Base-by-base conservation (phyloP, 169 alveolate species). In the Plasmodium berghei region DNA sequence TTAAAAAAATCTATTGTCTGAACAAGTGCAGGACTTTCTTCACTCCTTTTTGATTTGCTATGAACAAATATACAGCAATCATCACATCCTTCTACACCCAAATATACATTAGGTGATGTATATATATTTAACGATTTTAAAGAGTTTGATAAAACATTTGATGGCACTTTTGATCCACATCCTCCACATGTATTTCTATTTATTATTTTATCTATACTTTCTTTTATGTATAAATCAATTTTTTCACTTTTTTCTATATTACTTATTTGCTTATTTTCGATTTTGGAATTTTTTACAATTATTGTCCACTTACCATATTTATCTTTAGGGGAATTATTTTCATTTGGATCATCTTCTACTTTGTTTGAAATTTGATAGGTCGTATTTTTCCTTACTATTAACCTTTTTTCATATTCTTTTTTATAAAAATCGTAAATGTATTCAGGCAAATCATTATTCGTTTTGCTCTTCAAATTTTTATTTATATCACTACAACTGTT, bases 111-210 rank as follows among this genome's bases (percentile, higher is more conserved):
- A n/a, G 59, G 59, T 18, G 91, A 86, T 40, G 20, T 86, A 55
- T 66, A 86, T 46, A 86, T 49, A 70, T 71, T 45, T 58, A 86
- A 61, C 0, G 59, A 54, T 55, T 72, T 86, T 64, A 86, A 71
- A 28, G 91, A 86, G 22, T 86, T 86, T 1, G 87, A 86, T 14
- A 86, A 52, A 9, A 86, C 75, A n/a, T 86, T 86, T 16, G 91
- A 86, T 3, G 91, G 91, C 8, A 86, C 91, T 61, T 86, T 86
- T 20, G 91, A 86, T 20, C 91, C 91, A 24, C 91, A 86, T 34
- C 91, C 91, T 71, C 91, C 91, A 61, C 91, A 86, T 24, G 91
- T 86, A 24, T 69, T 86, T 14, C 91, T 71, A 66, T 86, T 86
- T 26, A 86, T 72, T 86, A 86, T 86, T 72, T 86, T 86, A 12